Evolutionary conservation across 306 rosid species (phyloP).

Genomic region (Begonia fuchsioides): DNA sequence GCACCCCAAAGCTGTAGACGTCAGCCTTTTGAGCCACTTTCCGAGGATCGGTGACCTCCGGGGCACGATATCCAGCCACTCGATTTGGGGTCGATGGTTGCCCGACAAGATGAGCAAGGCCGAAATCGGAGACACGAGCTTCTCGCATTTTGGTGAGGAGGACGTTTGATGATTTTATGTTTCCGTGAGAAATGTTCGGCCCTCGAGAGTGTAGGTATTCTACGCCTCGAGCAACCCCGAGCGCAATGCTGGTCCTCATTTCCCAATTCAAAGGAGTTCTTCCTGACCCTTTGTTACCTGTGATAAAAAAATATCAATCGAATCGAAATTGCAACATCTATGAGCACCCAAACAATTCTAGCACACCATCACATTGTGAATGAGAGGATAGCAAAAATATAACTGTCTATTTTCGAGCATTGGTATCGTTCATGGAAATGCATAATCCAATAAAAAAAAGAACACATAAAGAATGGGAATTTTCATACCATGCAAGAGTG

Average conservation of each 20-base stretch:
- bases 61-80: slow-evolving; percentile 55
- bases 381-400: no score
- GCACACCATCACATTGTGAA: no score
- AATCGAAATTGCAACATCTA: no score
- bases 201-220: slow-evolving; percentile 51
- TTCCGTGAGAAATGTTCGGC: slow-evolving; percentile 43
- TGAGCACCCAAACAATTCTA: no score
- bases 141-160: slow-evolving; percentile 41
- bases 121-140: slow-evolving; percentile 51
- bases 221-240: slow-evolving; percentile 44
- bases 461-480: no score
- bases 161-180: slow-evolving; percentile 52
- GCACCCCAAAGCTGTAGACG: slow-evolving; percentile 51
- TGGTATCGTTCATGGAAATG: no score
- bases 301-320: not conserved
- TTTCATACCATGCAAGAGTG: slow-evolving; percentile 56
- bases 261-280: slow-evolving; percentile 58
- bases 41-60: slow-evolving; percentile 52
- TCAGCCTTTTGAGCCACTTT: slow-evolving; percentile 55
- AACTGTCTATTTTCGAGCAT: no score
- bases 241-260: slow-evolving; percentile 43
- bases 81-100: slow-evolving; percentile 49
- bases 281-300: slow-evolving; percentile 54
- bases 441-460: no score
- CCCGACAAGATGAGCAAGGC: slow-evolving; percentile 56